Percentiles rank a stretch among this genome's conserved stretches.
Conservation (phyloP, 2,329 filamentous ascomycete genomes). For the Colletotrichum sp. region DNA sequence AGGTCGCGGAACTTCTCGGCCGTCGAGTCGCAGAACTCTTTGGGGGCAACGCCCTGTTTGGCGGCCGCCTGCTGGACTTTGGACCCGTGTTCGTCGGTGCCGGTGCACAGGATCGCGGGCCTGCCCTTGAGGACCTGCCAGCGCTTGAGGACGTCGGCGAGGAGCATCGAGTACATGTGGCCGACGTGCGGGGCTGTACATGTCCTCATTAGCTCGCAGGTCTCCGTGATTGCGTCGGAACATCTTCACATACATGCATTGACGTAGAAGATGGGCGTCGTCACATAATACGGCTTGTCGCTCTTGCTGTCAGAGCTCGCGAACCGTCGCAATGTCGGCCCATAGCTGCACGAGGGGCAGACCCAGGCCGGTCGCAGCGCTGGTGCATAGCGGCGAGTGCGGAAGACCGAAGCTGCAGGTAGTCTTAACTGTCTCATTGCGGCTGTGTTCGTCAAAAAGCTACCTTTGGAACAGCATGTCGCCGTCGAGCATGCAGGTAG, state of each 20-base stretch:
- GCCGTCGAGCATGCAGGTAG: background rate
- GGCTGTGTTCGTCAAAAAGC: background rate
- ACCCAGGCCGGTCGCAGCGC: conserved; percentile 27
- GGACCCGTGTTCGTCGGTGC: conserved; percentile 97
- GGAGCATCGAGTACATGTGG: conserved; percentile 91
- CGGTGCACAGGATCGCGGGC: conserved; percentile 79
- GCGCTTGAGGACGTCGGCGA: conserved; percentile 89
- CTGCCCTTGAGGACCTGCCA: conserved; percentile 82
- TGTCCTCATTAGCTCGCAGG: conserved; percentile 22
- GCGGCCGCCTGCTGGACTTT: conserved; percentile 91
- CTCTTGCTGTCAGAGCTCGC: conserved; percentile 18
- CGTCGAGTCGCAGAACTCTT: conserved; percentile 88
- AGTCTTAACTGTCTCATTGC: conserved; percentile 12
- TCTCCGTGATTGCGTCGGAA: background rate
- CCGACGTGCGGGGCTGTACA: conserved; percentile 85
- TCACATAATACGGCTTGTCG: conserved; percentile 89
- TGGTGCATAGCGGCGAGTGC: background rate
- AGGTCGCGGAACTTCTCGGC: conserved; percentile 80
- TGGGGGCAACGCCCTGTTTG: conserved; percentile 72
- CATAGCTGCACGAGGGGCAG: conserved; percentile 32
- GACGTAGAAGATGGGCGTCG: conserved; percentile 98
- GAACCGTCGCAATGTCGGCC: conserved; percentile 28
- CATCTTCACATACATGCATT: conserved; percentile 73
- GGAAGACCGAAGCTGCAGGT: background rate
- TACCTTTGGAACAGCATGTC: background rate